phyloP scores from a whole-genome alignment of 176 grass and related monocot species.

The Tillandsia leiboldiana region DNA sequence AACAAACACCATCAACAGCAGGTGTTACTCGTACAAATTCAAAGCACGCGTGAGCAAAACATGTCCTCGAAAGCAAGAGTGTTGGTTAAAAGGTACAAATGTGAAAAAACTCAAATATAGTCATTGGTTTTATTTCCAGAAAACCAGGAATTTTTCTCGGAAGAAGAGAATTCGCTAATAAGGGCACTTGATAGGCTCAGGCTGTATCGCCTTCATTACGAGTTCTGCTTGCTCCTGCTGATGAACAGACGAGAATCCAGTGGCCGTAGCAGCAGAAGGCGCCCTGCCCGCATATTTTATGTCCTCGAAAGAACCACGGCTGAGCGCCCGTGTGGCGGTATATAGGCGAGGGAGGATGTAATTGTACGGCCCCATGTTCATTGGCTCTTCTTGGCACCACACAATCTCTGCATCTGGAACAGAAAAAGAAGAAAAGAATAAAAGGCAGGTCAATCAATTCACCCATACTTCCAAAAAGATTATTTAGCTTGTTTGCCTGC shows the following conservation, averaged over 20 bases:
- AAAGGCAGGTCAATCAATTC: conserved; percentile 2
- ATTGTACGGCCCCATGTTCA: conserved; percentile 90
- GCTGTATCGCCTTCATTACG: conserved; percentile 63
- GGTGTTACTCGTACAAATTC: neutral
- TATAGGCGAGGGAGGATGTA: conserved; percentile 65
- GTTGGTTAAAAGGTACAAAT: neutral
- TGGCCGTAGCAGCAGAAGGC: conserved; percentile 86
- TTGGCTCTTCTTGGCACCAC: conserved; percentile 95
- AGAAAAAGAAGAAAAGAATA: conserved; percentile 5
- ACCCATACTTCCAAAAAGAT: neutral
- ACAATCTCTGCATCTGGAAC: conserved; percentile 81
- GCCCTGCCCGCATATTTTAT: conserved; percentile 87
- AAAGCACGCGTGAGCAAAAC: neutral
- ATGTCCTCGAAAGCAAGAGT: neutral
- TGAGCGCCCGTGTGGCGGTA: conserved; percentile 63
- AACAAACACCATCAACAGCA: too few species aligned
- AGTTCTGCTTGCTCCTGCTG: conserved; percentile 73
- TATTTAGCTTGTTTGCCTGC: too few species aligned
- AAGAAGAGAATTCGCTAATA: conserved; percentile 19
- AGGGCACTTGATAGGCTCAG: conserved; percentile 47
- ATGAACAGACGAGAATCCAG: conserved; percentile 71
- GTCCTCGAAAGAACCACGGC: conserved; percentile 55
- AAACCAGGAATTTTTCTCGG: neutral
- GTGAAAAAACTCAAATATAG: too few species aligned
- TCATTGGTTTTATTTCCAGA: too few species aligned